Evolutionary conservation across 2,329 filamentous ascomycete species (phyloP).

Genomic region (Cercospora zeina): DNA sequence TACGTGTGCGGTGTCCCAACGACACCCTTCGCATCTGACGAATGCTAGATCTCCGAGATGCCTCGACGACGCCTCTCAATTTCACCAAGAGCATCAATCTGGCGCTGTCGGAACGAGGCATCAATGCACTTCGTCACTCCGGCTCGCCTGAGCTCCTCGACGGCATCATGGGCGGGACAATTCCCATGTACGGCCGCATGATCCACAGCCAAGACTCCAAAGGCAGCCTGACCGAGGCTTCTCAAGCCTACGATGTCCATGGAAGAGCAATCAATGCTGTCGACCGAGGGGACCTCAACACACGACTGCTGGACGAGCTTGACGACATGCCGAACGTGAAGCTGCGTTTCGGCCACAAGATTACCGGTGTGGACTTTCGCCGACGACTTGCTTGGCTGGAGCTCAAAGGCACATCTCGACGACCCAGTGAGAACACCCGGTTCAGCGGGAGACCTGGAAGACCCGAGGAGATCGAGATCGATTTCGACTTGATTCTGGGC

Average conservation of each 20-base stretch:
- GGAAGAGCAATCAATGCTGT: constrained; percentile 82
- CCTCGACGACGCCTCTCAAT: constrained; percentile 79
- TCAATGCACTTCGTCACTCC: constrained; percentile 78
- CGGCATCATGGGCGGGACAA: constrained; percentile 71
- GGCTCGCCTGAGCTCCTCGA: constrained; percentile 68
- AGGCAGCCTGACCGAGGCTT: constrained; percentile 69
- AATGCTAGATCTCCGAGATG: constrained; percentile 75
- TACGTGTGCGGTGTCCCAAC: constrained; percentile 48
- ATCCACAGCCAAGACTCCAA: constrained; percentile 71
- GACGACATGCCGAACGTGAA: constrained; percentile 85
- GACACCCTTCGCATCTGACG: constrained; percentile 16
- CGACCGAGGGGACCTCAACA: constrained; percentile 81
- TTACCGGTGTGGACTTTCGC: constrained; percentile 84
- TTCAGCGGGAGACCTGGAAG: constrained; percentile 29
- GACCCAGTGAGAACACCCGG: constrained; percentile 28
- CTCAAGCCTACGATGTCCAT: constrained; percentile 89
- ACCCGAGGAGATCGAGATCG: constrained; percentile 68
- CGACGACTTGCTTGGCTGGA: constrained; percentile 86
- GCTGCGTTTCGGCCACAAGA: constrained; percentile 89
- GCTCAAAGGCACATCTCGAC: constrained; percentile 32
- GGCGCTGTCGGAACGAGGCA: constrained; percentile 88
- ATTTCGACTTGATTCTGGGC: constrained; percentile 91
- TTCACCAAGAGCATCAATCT: constrained; percentile 99
- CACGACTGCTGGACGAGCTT: constrained; percentile 76
- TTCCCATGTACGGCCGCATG: constrained; percentile 96